Conservation (phyloP, 192 early-diverging fungal genomes). For the Backusella liffmaniae region DNA sequence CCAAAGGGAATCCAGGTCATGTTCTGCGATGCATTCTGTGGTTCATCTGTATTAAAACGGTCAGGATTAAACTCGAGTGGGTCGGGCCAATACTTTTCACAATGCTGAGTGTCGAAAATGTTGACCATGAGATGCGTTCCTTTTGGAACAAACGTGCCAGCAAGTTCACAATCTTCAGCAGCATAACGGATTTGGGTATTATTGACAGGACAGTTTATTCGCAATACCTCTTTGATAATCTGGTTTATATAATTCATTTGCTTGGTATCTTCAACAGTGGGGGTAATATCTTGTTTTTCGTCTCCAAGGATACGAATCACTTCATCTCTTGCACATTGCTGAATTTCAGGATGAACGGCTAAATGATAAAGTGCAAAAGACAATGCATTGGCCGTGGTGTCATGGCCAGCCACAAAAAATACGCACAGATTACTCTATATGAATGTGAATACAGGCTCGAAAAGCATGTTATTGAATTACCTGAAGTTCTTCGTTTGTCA, state of each 20-base stretch:
- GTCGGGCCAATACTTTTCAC: conserved; percentile 31
- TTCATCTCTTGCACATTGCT: conserved; percentile 53
- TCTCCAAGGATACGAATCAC: conserved; percentile 54
- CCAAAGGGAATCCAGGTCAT: conserved; percentile 58
- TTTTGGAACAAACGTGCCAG: conserved; percentile 21
- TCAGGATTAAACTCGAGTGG: conserved; percentile 50
- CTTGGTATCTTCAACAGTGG: conserved; percentile 52
- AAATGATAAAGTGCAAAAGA: conserved; percentile 47
- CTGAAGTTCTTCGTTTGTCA: conserved; percentile 9
- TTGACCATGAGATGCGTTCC: conserved; percentile 4
- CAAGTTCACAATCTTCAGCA: conserved; percentile 28
- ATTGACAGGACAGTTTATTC: conserved; percentile 9
- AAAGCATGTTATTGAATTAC: neutral
- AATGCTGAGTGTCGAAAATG: conserved; percentile 15
- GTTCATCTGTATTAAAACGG: conserved; percentile 38
- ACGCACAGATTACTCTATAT: conserved; percentile 27
- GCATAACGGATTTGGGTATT: neutral
- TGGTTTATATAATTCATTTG: conserved; percentile 49
- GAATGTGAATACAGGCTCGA: neutral
- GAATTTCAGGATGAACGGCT: conserved; percentile 49
- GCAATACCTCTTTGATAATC: conserved; percentile 48
- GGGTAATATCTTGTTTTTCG: conserved; percentile 43
- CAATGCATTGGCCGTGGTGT: conserved; percentile 58
- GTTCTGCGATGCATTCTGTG: neutral
- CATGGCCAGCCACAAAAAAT: conserved; percentile 60